Evolutionary conservation across 2,329 filamentous ascomycete species (phyloP).

Genomic region (Colletotrichum sp.): DNA sequence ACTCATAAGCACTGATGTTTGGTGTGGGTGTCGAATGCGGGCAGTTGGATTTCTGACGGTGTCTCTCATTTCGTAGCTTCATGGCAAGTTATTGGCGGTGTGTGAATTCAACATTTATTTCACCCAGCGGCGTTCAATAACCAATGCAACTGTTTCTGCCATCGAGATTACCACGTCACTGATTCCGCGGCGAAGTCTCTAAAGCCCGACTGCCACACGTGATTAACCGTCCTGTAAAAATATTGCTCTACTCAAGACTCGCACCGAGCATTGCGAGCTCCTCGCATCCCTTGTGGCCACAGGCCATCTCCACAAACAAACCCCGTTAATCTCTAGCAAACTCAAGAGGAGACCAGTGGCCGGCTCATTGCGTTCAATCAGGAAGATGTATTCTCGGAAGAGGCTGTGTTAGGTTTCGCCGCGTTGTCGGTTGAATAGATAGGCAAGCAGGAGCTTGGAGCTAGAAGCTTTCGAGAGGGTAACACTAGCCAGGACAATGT

Average conservation of each 20-base stretch:
- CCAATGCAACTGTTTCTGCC: accelerated
- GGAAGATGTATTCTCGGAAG: not conserved
- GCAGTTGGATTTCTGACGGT: not conserved
- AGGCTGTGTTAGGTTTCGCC: not conserved
- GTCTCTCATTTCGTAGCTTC: not conserved
- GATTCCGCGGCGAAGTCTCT: not conserved
- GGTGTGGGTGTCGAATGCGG: not conserved
- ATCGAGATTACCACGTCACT: accelerated
- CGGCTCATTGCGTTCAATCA: too few species aligned
- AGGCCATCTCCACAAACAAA: not conserved
- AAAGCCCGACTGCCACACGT: not conserved
- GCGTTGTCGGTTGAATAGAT: accelerated
- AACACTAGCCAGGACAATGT: too few species aligned
- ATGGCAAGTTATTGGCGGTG: not conserved
- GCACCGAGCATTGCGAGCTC: not conserved
- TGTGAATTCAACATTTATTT: not conserved
- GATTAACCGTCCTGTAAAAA: not conserved
- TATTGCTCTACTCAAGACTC: not conserved
- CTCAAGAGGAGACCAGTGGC: not conserved
- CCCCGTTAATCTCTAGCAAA: not conserved
- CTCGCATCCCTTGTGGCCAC: not conserved
- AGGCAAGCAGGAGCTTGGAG: not conserved
- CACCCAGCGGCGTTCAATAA: accelerated
- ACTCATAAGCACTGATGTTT: not conserved
- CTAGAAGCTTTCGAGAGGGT: not conserved